These are phyloP conservation scores for Rubroboletus pulcherrimus DNA, from an alignment of 768 basidiomycete genomes.

Conservation along the genomic window DNA sequence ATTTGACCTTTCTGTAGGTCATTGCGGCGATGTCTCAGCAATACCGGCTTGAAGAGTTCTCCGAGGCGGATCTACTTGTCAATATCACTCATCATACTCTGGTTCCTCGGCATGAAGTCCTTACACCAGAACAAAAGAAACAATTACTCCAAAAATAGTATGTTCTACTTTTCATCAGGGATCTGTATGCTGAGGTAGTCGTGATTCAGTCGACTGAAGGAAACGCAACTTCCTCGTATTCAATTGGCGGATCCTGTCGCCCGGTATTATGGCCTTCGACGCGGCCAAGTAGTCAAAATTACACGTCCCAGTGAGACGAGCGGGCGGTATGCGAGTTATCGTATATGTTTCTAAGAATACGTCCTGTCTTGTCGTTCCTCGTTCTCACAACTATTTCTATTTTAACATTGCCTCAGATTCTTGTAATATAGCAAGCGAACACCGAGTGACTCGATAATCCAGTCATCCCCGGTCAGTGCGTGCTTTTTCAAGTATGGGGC, in stretches of 20 bases:
- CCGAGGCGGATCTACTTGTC: slow-evolving; percentile 92
- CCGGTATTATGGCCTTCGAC: slow-evolving; percentile 91
- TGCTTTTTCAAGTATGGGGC: not conserved
- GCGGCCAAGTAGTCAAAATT: slow-evolving; percentile 98
- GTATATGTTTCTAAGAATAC: slow-evolving; percentile 70
- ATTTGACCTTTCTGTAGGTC: slow-evolving; percentile 51
- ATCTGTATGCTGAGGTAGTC: slow-evolving; percentile 7
- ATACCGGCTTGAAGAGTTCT: slow-evolving; percentile 92
- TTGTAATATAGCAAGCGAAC: slow-evolving; percentile 14
- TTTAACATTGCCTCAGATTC: slow-evolving; percentile 6
- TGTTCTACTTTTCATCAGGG: slow-evolving; percentile 33
- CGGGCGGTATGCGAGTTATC: slow-evolving; percentile 89
- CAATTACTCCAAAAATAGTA: slow-evolving; percentile 88
- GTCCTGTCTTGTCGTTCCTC: not conserved
- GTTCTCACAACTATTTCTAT: not conserved
- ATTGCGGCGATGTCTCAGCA: slow-evolving; percentile 85
- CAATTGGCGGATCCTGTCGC: slow-evolving; percentile 97
- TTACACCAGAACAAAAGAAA: slow-evolving; percentile 83
- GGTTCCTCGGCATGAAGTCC: slow-evolving; percentile 89
- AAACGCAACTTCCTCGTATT: slow-evolving; percentile 96
- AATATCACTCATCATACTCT: slow-evolving; percentile 97
- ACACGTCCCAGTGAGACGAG: slow-evolving; percentile 95
- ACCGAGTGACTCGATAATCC: slow-evolving; percentile 3
- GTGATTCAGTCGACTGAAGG: slow-evolving; percentile 79
- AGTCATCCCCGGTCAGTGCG: not conserved